Base-by-base conservation (phyloP, 2,329 filamentous ascomycete species). In the Cercospora brassicicola region DNA sequence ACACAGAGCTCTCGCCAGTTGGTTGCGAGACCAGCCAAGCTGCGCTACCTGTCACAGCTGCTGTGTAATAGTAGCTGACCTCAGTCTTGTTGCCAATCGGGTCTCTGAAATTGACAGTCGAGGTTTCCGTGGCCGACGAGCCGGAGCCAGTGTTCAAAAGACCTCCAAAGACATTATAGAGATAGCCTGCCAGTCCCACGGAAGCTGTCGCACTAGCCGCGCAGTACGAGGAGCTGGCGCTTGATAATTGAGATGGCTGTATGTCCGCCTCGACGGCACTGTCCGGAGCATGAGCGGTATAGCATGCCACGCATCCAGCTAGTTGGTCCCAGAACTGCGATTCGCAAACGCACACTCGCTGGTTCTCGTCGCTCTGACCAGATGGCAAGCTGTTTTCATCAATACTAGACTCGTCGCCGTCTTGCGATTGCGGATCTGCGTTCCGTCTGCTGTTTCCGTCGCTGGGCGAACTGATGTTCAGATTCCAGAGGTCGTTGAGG, bases 81-180 rank as follows among this genome's bases (percentile, higher is more conserved):
- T 68, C 75, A 15, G 75, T 77, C 59, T 70, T 67, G 62, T 74
- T 75, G 26, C 72, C 74, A 31, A 77, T 71, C 8, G 75, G 72
- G 62, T 77, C 75, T 28, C 72, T 73, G 62, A 57, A 64, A 28
- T 56, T 57, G 48, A 59, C 51, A 15, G 64, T 60, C 13, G 64
- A 56, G 5, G 59, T 65, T 28, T 48, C 23, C 23, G 31, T 48
- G 26, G 59, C 18, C 9, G 51, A 23, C n/a, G 56, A 48, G 4
- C 36, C 57, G 3, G 61, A 61, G 18, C 42, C 36, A 31, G 31
- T 59, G 13, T 23, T 7, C 8, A 39, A 18, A 1, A 67, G 51
- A 59, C 45, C 57, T 33, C 66, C 39, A 26, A 51, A 65, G n/a
- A 67, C 26, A 23, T 15, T 42, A 31, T 62, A 71, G 15, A 74